Conservation (phyloP, 768 basidiomycete species). For the Collybia sordida region DNA sequence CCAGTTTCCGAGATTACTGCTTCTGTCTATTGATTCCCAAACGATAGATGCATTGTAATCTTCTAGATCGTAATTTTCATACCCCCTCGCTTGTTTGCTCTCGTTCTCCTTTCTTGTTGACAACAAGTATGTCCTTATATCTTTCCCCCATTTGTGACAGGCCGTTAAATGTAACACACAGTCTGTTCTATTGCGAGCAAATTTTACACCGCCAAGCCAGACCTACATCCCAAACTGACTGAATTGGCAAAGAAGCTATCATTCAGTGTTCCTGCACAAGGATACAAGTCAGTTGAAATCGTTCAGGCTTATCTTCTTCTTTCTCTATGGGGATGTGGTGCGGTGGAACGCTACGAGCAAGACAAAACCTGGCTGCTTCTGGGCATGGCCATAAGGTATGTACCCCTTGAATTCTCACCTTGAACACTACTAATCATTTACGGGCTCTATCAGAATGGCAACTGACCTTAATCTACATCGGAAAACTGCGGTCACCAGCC, state of each 20-base stretch:
- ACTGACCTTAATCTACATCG: constrained; percentile 95
- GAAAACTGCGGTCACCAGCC: constrained; percentile 62
- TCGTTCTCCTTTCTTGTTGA: constrained; percentile 91
- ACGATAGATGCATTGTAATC: constrained; percentile 69
- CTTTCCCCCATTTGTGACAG: neutral
- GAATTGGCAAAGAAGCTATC: constrained; percentile 87
- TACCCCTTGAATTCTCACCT: constrained; percentile 7
- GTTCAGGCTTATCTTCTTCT: constrained; percentile 94
- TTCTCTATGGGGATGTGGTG: constrained; percentile 88
- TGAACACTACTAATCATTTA: neutral
- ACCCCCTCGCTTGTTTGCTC: constrained; percentile 93
- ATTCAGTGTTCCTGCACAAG: constrained; percentile 80
- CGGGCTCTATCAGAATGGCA: constrained; percentile 65
- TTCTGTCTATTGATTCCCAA: constrained; percentile 12
- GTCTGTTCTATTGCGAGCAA: constrained; percentile 95
- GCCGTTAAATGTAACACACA: constrained; percentile 26
- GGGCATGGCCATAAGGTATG: constrained; percentile 82
- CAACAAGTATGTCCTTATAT: constrained; percentile 65
- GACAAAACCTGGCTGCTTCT: constrained; percentile 91
- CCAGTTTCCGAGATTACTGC: constrained; percentile 3
- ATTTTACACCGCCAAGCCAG: constrained; percentile 81
- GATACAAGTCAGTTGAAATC: constrained; percentile 93
- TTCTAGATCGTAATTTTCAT: constrained; percentile 88
- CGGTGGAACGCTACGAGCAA: constrained; percentile 94
- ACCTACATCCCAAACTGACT: constrained; percentile 75